Evolutionary conservation across 2,329 filamentous ascomycete genomes (phyloP), one percentile per base, ranked within the genome.

Genomic region (Fusarium annulatum): DNA sequence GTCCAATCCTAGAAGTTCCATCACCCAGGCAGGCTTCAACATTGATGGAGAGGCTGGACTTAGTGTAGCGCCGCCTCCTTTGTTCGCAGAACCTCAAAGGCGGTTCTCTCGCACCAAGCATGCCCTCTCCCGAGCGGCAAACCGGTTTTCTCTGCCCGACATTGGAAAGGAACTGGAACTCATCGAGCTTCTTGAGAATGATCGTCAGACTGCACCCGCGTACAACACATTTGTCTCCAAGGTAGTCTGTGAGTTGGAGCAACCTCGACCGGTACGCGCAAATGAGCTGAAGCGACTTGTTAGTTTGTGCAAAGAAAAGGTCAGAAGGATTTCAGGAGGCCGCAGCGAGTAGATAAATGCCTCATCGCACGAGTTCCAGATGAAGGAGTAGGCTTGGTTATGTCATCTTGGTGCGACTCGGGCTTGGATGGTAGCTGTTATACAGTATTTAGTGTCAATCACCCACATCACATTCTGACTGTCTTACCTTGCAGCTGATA

Each of bases 261-360:
- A 82, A 55, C 80, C 81, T 5, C 74, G 68, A 36, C 81, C 81
- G 5, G 67, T 82, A 9, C 73, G 78, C 60, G 77, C 73, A 9
- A 77, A 71, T 14, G 80, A 82, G 58, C 59, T 81, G 59, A 78
- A 70, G 64, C 72, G 80, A 30, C 64, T 83, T 11, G 74, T 78
- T 5, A 79, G 76, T 45, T 58, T 81, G 26, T 82, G 79, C 57
- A 78, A 76, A 51, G 73, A 76, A 16, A 79, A 71, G 11, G 62
- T 75, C 49, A 73, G 75, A 26, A 70, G 69, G 46, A 67, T 77
- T 19, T 72, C 75, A 18, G 73, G 63, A 3, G 73, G 74, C 1
- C 66, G 76, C 45, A 69, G 68, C 21, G 74, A 77, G 52, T 42
- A 67, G 36, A 21, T 41, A 41, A 55, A 51, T 61, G 43, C 33